Conservation (phyloP, 2,329 filamentous ascomycete species). For the Verticillium zaregamsianum region DNA sequence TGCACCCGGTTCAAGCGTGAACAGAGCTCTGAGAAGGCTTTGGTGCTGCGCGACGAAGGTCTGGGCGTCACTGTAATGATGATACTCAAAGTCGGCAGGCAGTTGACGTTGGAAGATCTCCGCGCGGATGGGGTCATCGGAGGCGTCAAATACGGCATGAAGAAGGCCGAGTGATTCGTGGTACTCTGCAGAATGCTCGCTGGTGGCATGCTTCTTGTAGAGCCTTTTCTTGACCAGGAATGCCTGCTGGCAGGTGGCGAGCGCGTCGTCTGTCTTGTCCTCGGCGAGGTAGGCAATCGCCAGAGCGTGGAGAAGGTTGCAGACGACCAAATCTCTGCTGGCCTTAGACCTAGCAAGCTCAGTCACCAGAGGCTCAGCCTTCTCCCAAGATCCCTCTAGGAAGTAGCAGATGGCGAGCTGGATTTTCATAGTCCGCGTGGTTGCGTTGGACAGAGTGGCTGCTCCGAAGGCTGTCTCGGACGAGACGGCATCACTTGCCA, state of each 20-base stretch:
- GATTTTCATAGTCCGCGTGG: slow-evolving; percentile 12
- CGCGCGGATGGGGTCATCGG: slow-evolving; percentile 17
- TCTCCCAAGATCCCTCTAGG: slow-evolving; percentile 15
- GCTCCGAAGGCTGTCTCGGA: slow-evolving; percentile 10
- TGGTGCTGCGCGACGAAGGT: background rate
- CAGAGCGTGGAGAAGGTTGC: slow-evolving; percentile 18
- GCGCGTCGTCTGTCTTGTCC: slow-evolving; percentile 18
- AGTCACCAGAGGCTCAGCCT: slow-evolving; percentile 14
- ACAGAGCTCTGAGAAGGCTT: background rate
- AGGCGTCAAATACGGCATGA: slow-evolving; percentile 17
- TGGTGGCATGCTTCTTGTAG: slow-evolving; percentile 7
- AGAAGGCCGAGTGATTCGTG: slow-evolving; percentile 17
- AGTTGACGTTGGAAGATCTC: slow-evolving; percentile 17
- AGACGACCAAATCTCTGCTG: slow-evolving; percentile 12
- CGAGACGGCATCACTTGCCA: background rate
- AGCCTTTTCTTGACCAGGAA: slow-evolving; percentile 16
- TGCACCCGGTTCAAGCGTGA: background rate
- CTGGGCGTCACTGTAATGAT: background rate
- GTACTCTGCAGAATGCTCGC: slow-evolving; percentile 9
- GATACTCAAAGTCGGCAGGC: background rate
- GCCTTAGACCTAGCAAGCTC: slow-evolving; percentile 9
- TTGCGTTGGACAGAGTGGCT: slow-evolving; percentile 1
- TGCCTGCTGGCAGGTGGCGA: slow-evolving; percentile 10
- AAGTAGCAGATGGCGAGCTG: slow-evolving; percentile 19
- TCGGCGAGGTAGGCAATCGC: slow-evolving; percentile 15